Percentiles rank a stretch among this genome's conserved stretches.
These are phyloP conservation scores for Rhododendron vialii DNA, from an alignment of 148 eudicot genomes.

Conservation along the genomic window DNA sequence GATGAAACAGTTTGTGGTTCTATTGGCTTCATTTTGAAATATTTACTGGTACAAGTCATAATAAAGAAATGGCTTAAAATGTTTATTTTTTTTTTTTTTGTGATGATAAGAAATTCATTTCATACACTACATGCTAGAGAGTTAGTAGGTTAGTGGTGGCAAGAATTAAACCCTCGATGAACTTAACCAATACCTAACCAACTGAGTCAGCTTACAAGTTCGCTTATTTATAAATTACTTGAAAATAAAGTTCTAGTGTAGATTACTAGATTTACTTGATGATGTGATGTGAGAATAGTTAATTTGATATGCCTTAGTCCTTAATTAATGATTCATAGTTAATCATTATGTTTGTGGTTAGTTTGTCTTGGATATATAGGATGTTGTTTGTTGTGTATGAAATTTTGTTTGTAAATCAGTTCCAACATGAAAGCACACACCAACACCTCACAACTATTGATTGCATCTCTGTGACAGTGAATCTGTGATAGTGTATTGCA, in stretches of 20 bases:
- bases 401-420: neutral
- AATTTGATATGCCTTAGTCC: neutral
- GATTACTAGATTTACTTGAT: neutral
- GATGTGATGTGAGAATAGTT: neutral
- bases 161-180: too few species aligned
- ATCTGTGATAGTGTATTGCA: neutral
- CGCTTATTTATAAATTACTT: neutral
- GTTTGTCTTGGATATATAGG: neutral
- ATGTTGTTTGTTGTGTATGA: neutral
- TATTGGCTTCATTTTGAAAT: neutral
- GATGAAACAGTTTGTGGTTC: neutral
- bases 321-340: neutral
- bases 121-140: neutral
- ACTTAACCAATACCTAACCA: neutral
- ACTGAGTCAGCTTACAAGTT: too few species aligned
- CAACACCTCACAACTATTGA: neutral
- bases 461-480: neutral
- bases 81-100: neutral
- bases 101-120: neutral
- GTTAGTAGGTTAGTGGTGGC: neutral
- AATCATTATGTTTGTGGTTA: neutral
- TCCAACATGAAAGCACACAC: neutral
- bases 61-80: neutral
- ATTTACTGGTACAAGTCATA: neutral
- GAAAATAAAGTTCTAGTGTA: neutral